phyloP scores from a whole-genome alignment of 2,329 filamentous ascomycete species.

The Beauveria scarabaeidicola region DNA sequence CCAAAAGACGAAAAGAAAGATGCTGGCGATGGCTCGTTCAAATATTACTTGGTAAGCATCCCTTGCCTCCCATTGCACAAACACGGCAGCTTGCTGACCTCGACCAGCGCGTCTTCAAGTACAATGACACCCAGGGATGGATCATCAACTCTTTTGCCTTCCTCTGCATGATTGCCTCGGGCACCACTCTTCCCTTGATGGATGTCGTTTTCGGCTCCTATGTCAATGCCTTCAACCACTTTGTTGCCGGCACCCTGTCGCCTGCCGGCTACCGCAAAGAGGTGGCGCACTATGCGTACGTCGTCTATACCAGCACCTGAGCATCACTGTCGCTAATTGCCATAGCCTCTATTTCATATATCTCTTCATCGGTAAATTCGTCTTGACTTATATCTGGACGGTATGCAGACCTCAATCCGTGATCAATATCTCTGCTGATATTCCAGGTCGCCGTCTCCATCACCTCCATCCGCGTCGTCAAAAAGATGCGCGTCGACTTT shows the following conservation, averaged over 20 bases:
- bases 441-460: constrained; percentile 27
- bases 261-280: constrained; percentile 39
- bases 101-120: constrained; percentile 28
- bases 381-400: constrained; percentile 45
- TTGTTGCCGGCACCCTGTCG: constrained; percentile 36
- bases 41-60: constrained; percentile 8
- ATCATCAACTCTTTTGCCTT: constrained; percentile 27
- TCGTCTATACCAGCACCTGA: constrained; percentile 10
- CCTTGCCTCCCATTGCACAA: neutral
- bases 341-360: constrained; percentile 48
- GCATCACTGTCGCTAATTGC: neutral
- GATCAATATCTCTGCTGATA: neutral
- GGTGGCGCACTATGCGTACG: constrained; percentile 38
- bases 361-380: constrained; percentile 46
- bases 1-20: neutral
- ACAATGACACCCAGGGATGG: constrained; percentile 31
- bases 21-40: neutral
- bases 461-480: constrained; percentile 29
- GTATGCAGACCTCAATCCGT: constrained; percentile 23
- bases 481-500: constrained; percentile 29
- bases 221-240: constrained; percentile 48
- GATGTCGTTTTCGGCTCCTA: constrained; percentile 49
- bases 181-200: constrained; percentile 43
- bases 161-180: constrained; percentile 28
- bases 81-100: neutral